These are phyloP conservation scores for Raphidocelis subcapitata DNA, from an alignment of 139 green algal genomes.

Conservation along the genomic window DNA sequence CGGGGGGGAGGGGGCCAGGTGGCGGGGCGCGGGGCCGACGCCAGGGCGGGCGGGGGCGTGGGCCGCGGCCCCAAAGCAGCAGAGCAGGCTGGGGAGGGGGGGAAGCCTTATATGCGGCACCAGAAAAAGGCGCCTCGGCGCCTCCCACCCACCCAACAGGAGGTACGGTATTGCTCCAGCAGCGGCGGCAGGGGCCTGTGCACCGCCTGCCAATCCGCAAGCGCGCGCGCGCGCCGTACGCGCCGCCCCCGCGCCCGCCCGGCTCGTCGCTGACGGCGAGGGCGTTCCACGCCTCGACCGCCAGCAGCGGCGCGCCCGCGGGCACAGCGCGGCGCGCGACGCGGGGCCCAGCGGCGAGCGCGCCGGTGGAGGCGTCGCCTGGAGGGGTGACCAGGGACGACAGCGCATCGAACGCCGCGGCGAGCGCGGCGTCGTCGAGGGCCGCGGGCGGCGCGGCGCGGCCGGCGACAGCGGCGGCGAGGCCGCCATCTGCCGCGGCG, in stretches of 20 bases:
- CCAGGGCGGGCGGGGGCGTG: background rate
- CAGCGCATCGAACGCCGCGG: background rate
- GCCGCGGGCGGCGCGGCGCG: no score
- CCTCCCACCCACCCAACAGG: slow-evolving; percentile 9
- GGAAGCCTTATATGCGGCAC: background rate
- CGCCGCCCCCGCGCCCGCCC: slow-evolving; percentile 7
- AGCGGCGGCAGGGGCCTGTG: slow-evolving; percentile 37
- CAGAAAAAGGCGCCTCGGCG: background rate
- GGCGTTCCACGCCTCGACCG: slow-evolving; percentile 32
- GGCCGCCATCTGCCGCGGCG: no score
- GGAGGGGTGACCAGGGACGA: background rate
- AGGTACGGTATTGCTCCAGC: slow-evolving; percentile 35
- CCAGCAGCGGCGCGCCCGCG: slow-evolving; percentile 11
- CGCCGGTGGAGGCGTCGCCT: no score
- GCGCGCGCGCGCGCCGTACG: slow-evolving; percentile 17
- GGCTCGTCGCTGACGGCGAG: slow-evolving; percentile 44
- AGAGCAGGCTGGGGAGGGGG: background rate
- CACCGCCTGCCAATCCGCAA: slow-evolving; percentile 44
- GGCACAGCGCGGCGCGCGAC: slow-evolving; percentile 3
- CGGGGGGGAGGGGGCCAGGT: no score
- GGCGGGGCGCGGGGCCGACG: background rate
- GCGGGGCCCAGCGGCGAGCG: background rate
- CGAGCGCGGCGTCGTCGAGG: no score
- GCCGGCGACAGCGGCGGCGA: no score
- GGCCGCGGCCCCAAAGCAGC: background rate